Percentiles rank a stretch among this genome's conserved stretches.
These are phyloP conservation scores for Boletus subcaerulescens DNA, from an alignment of 768 basidiomycete species.

Conservation along the genomic window DNA sequence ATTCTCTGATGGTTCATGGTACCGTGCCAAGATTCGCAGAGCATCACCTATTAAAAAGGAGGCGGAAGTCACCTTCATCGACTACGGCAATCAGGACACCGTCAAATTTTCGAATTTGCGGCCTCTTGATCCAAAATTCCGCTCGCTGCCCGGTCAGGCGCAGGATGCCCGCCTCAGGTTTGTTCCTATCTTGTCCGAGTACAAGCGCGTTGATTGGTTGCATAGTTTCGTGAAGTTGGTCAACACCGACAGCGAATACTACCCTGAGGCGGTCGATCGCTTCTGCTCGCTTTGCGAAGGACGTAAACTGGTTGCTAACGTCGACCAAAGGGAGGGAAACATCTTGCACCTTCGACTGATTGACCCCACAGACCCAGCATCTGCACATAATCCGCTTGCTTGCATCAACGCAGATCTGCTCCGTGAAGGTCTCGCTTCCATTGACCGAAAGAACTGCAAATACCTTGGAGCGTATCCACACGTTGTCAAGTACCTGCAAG, in stretches of 20 bases:
- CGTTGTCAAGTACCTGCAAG: conserved; percentile 62
- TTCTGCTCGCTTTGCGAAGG: conserved; percentile 87
- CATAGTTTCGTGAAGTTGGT: conserved; percentile 83
- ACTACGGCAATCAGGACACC: conserved; percentile 93
- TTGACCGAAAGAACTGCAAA: conserved; percentile 75
- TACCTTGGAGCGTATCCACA: conserved; percentile 71
- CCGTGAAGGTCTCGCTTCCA: conserved; percentile 78
- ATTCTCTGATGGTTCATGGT: conserved; percentile 94
- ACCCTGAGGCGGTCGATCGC: conserved; percentile 76
- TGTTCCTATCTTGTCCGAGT: not conserved
- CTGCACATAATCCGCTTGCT: conserved; percentile 63
- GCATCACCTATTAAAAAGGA: conserved; percentile 88
- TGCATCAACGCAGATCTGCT: conserved; percentile 90
- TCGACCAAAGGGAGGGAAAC: conserved; percentile 80
- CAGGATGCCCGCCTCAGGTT: conserved; percentile 91
- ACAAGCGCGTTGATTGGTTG: conserved; percentile 1
- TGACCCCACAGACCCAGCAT: conserved; percentile 74
- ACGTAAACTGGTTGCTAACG: conserved; percentile 94
- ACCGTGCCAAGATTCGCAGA: conserved; percentile 88
- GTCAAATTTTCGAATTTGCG: conserved; percentile 80
- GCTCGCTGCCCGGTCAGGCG: conserved; percentile 86
- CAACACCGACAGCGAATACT: conserved; percentile 81
- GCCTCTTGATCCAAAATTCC: conserved; percentile 88
- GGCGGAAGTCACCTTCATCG: conserved; percentile 92
- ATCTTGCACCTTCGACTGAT: conserved; percentile 88